These are phyloP conservation scores for Tinospora cordifolia DNA, from an alignment of 164 flowering plant genomes.

Conservation along the genomic window DNA sequence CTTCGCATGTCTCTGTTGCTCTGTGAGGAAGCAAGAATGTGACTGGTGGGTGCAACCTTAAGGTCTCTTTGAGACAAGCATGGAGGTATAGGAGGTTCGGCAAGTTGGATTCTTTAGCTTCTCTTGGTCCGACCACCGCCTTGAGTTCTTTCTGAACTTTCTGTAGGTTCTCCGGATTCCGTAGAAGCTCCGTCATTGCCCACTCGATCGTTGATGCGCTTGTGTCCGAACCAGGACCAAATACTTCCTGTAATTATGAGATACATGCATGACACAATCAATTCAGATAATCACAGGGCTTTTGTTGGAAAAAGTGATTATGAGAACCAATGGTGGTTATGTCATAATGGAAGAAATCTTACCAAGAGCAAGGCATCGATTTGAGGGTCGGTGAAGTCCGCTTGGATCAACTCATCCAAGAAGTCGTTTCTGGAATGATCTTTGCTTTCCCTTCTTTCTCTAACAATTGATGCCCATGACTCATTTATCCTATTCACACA, in stretches of 20 bases:
- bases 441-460: conserved; percentile 23
- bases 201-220: conserved; percentile 7
- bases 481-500: conserved; percentile 2
- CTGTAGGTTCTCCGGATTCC: neutral
- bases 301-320: too few species aligned
- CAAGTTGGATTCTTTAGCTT: neutral
- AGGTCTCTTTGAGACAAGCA: conserved; percentile 11
- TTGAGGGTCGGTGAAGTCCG: conserved; percentile 19
- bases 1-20: conserved; percentile 1
- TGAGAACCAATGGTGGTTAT: too few species aligned
- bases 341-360: neutral
- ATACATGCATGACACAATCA: too few species aligned
- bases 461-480: conserved; percentile 25
- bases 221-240: conserved; percentile 4
- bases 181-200: conserved; percentile 8
- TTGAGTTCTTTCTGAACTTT: neutral
- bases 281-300: too few species aligned
- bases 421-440: conserved; percentile 18
- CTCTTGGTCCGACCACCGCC: neutral
- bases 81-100: conserved; percentile 2
- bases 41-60: conserved; percentile 5
- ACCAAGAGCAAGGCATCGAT: conserved; percentile 30
- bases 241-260: neutral
- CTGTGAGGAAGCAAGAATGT: conserved; percentile 4
- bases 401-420: conserved; percentile 22